Evolutionary conservation across 2,329 filamentous ascomycete species (phyloP).

Genomic region (Colletotrichum lentis): DNA sequence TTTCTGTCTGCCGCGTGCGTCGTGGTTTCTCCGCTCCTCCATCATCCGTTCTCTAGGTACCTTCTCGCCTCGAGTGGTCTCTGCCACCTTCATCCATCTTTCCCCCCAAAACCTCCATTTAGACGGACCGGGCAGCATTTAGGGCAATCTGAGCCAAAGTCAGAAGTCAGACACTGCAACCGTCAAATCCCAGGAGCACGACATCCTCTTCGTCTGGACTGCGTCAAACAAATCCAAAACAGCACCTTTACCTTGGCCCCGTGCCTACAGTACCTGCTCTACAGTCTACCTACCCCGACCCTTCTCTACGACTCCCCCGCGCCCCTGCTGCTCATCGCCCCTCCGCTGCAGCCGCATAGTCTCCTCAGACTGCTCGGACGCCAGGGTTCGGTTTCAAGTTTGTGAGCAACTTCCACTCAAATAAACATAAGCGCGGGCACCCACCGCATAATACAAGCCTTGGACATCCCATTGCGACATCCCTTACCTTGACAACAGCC

Average conservation of each 20-base stretch:
- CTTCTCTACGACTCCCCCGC: conserved; percentile 1
- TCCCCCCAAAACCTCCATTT: neutral
- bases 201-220: conserved; percentile 35
- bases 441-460: conserved; percentile 24
- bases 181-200: conserved; percentile 28
- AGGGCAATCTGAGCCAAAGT: neutral
- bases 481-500: conserved; percentile 25
- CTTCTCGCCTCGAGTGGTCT: conserved; percentile 14
- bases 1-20: neutral
- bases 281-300: neutral
- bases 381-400: conserved; percentile 38
- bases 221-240: conserved; percentile 39
- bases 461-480: conserved; percentile 18
- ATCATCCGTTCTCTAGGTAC: conserved; percentile 34
- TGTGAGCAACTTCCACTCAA: conserved; percentile 32
- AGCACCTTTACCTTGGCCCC: conserved; percentile 17
- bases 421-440: conserved; percentile 29
- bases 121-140: neutral
- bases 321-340: conserved; percentile 8
- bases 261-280: neutral
- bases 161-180: conserved; percentile 14
- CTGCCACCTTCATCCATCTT: neutral
- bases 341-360: conserved; percentile 25
- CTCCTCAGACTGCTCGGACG: conserved; percentile 38
- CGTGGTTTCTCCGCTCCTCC: conserved; percentile 25